Evolutionary conservation across 116 monocot genomes (phyloP), one percentile per base, ranked within the genome.

Genomic region (Thalassia testudinum): DNA sequence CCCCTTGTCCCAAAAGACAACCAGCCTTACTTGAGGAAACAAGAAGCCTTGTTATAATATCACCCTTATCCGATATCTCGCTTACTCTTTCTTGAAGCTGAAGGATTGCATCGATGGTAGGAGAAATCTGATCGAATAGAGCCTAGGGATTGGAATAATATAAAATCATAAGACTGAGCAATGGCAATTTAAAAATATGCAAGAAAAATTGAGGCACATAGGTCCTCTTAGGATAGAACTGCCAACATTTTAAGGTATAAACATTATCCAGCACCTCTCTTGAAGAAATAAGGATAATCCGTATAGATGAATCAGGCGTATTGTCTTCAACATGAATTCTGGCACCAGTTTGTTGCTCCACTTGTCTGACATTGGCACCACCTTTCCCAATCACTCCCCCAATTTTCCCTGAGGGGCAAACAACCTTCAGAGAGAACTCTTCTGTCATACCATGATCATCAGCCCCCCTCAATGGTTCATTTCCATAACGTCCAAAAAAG

Each of bases 1-100:
- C 86, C 53, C 86, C 72, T 70, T 86, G 70, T 43, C 86, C 86
- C 22, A 86, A 54, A 16, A 86, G 66, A 61, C 86, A 86, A 15
- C 86, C 86, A 52, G 77, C 75, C 58, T 77, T 86, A 44, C 60
- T 64, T 26, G 86, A 77, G 13, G 86, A 70, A 60, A 86, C 81
- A 64, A 81, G 62, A 54, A 81, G 72, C 75, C 69, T 75, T 43
- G 80, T 81, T 7, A 70, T 78, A 16, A 59, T 15, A 40, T 1
- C 20, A 27, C 26, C 24, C 1, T 4, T 26, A 1, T 75, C 78
- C 57, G 81, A 58, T 0, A 50, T 34, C 43, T 66, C 50, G 60
- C 67, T 58, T 26, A 68, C 53, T 72, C 61, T 74, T 20, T 49
- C 51, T 56, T 78, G 86, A 43, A 86, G 77, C 52, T 66, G 75